Evolutionary conservation across 495 filamentous ascomycete species (phyloP).

Genomic region (Sordaria brevicollis): DNA sequence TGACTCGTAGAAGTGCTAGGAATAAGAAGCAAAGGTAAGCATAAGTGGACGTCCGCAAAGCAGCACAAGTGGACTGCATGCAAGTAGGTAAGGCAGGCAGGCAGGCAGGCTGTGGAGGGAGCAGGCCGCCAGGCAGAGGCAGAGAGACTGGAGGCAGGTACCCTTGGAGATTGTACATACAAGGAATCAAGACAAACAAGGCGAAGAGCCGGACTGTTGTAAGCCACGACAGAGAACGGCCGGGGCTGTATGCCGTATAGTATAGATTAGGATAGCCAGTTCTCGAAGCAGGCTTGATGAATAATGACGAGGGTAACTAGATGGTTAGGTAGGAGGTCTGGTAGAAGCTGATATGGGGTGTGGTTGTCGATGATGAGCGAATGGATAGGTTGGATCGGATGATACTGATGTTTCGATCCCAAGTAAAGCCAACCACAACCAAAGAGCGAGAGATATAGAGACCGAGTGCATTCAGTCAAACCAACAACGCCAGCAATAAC

Average conservation of each 20-base stretch:
- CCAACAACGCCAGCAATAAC: neutral
- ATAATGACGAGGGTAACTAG: neutral
- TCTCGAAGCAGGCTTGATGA: neutral
- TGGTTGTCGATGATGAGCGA: neutral
- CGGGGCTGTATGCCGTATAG: neutral
- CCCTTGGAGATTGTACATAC: neutral
- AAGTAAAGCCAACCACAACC: neutral
- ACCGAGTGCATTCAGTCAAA: too few species aligned
- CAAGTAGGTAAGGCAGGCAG: neutral
- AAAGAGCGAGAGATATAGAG: neutral
- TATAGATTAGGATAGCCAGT: neutral
- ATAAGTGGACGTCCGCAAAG: neutral
- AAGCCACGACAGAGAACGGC: neutral
- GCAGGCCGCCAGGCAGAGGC: neutral
- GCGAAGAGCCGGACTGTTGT: neutral
- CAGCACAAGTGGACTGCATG: neutral
- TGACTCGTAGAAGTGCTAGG: neutral
- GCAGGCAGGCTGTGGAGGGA: neutral
- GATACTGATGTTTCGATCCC: neutral
- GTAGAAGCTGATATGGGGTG: too few species aligned
- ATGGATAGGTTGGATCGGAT: neutral
- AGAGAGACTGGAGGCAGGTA: too few species aligned
- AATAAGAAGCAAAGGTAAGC: neutral
- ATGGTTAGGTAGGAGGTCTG: neutral
- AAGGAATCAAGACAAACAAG: neutral